These are phyloP conservation scores for Aureobasidium melanogenum DNA, from an alignment of 2,329 filamentous ascomycete genomes.

Conservation along the genomic window DNA sequence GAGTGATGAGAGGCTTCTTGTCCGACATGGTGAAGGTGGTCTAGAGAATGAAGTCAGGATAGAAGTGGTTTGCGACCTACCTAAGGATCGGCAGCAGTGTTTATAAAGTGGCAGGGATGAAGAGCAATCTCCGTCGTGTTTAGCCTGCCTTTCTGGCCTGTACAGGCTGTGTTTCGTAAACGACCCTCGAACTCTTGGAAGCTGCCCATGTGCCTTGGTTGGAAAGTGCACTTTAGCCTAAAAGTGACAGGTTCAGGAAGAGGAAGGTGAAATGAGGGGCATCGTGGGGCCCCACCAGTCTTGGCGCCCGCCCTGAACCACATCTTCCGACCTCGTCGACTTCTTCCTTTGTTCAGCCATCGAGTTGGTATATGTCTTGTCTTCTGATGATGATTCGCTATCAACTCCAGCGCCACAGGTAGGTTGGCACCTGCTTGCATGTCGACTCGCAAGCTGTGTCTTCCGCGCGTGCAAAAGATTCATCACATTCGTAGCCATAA, in stretches of 20 bases:
- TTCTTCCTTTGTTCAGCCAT: background rate
- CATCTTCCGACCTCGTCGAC: background rate
- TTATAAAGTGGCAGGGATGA: background rate
- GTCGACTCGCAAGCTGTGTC: too few relatives aligned
- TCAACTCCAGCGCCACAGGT: background rate
- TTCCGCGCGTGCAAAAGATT: background rate
- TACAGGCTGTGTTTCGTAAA: background rate
- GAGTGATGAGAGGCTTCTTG: constrained; percentile 48
- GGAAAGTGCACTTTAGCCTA: constrained; percentile 4
- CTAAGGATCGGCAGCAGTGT: background rate
- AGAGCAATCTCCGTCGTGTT: background rate
- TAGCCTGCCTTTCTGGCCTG: background rate
- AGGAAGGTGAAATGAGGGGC: background rate
- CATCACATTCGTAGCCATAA: background rate
- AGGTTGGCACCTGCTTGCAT: too few relatives aligned
- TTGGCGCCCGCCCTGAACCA: background rate
- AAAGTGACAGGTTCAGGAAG: background rate
- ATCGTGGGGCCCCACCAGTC: background rate
- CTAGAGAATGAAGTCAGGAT: background rate
- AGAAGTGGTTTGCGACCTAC: background rate
- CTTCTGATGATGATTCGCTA: too few relatives aligned
- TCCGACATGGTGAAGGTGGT: constrained; percentile 1
- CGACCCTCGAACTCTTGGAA: background rate
- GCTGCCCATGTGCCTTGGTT: background rate
- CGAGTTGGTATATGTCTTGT: too few relatives aligned